phyloP scores from a whole-genome alignment of 371 early-diverging fungal genomes.

The Mortierella sp. region DNA sequence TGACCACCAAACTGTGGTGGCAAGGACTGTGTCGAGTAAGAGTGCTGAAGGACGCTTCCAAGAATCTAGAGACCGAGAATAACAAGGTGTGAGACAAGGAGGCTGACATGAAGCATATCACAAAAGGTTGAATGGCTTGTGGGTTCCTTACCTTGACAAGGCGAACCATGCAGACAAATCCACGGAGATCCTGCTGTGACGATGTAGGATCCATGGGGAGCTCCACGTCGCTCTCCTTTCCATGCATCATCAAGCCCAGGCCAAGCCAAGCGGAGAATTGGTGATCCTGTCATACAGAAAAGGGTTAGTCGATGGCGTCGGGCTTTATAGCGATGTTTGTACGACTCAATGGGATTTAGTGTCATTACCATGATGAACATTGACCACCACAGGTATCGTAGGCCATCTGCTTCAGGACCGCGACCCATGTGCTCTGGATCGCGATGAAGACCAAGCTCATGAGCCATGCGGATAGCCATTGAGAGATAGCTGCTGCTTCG shows the following conservation, averaged over 20 bases:
- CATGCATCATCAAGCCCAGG: conserved; percentile 50
- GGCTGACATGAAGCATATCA: neutral
- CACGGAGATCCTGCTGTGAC: conserved; percentile 32
- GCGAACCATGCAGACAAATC: conserved; percentile 45
- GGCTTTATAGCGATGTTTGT: neutral
- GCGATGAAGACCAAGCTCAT: conserved; percentile 72
- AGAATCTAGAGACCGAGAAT: conserved; percentile 28
- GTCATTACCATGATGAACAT: conserved; percentile 44
- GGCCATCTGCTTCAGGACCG: conserved; percentile 37
- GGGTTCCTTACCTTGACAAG: conserved; percentile 38
- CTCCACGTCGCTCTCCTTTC: conserved; percentile 50
- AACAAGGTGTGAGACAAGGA: neutral
- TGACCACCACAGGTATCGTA: conserved; percentile 53
- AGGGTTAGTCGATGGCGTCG: neutral
- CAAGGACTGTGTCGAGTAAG: conserved; percentile 51
- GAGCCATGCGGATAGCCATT: conserved; percentile 85
- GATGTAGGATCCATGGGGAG: conserved; percentile 32
- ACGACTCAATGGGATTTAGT: neutral
- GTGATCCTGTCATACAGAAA: conserved; percentile 32
- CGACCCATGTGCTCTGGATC: conserved; percentile 54
- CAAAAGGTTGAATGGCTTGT: neutral
- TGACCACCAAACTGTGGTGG: conserved; percentile 54
- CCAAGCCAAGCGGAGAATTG: conserved; percentile 54
- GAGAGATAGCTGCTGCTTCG: conserved; percentile 75
- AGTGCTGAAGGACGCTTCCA: conserved; percentile 48